Base-by-base conservation (phyloP, 495 filamentous ascomycete genomes). In the Aspergillus biplanus region DNA sequence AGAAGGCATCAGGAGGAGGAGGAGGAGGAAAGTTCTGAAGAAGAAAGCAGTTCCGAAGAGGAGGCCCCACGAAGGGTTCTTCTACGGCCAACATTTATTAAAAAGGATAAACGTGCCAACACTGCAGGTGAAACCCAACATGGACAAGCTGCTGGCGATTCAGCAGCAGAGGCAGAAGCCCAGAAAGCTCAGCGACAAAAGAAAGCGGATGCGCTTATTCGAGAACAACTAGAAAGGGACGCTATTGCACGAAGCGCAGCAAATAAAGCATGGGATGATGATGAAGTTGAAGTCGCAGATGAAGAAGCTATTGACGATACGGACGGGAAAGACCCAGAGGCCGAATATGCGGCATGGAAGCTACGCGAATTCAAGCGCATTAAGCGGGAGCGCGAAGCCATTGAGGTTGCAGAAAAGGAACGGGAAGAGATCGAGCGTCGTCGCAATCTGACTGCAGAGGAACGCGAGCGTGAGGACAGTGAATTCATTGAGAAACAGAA, bases 291-390 rank as follows among this genome's bases (percentile, higher is more conserved):
- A 61, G 81, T 76, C 0, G 85, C 84, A 12, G 87, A 84, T 27
- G 81, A 84, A 63, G 89, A 89, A 49, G 83, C 78, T 13, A 87
- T 97, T 27, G 91, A 97, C 69, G 93, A 96, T 66, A 88, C 84
- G 7, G 95, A 99, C 71, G 91, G 85, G 32, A 62, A 96, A 6
- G 93, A 98, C 71, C 90, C 91, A 0, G 93, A 93, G 66, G 92
- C 91, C 2, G 95, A 99, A 71, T 87, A 87, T 42, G 92, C 92
- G 11, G 91, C 92, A 0, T 99, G 95, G 95, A 96, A 96, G 70
- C 81, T 98, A 49, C 87, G 95, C 46, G 95, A 99, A 75, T 77
- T 99, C 33, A 88, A 89, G 75, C 88, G 95, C 4, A 83, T 98
- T 60, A 91, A 92, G 73, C 85, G 95, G 33, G 91, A 93, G 66